Conservation (phyloP, 768 basidiomycete species). For the Trichaptum fuscoviolaceum region DNA sequence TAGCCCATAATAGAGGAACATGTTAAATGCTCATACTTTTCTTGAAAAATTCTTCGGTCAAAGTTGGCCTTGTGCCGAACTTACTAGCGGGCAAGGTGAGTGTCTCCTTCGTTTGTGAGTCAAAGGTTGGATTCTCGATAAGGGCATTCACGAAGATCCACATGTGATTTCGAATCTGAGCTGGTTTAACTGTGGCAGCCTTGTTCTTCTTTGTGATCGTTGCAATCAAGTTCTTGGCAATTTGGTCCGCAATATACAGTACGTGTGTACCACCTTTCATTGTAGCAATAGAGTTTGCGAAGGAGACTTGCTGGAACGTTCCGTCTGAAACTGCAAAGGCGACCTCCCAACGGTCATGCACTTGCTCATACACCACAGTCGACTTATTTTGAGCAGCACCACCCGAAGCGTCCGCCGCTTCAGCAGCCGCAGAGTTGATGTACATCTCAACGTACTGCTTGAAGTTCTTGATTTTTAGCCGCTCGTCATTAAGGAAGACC, state of each 20-base stretch:
- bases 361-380: slow-evolving; percentile 75
- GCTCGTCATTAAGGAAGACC: slow-evolving; percentile 88
- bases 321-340: slow-evolving; percentile 95
- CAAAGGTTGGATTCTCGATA: slow-evolving; percentile 97
- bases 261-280: slow-evolving; percentile 97
- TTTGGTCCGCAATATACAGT: slow-evolving; percentile 74
- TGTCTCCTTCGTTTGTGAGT: slow-evolving; percentile 98
- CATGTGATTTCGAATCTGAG: slow-evolving; percentile 96
- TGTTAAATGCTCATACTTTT: slow-evolving; percentile 53
- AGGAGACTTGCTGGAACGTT: slow-evolving; percentile 89
- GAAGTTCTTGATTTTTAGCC: slow-evolving; percentile 91
- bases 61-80: slow-evolving; percentile 80
- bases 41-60: slow-evolving; percentile 94
- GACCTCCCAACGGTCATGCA: slow-evolving; percentile 86
- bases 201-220: slow-evolving; percentile 97
- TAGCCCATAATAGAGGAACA: slow-evolving; percentile 5
- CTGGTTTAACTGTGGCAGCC: slow-evolving; percentile 86
- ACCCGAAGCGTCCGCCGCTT: slow-evolving; percentile 62
- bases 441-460: slow-evolving; percentile 97
- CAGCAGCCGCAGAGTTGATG: slow-evolving; percentile 68
- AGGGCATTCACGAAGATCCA: slow-evolving; percentile 96
- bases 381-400: slow-evolving; percentile 77
- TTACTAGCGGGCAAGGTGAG: slow-evolving; percentile 82
- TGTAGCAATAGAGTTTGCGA: slow-evolving; percentile 96
- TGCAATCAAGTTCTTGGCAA: slow-evolving; percentile 78